A percentile compares a stretch with the other conserved stretches of the same genome.
These are phyloP conservation scores for Globisporangium nagaii DNA, from an alignment of 352 stramenopile genomes.

Conservation along the genomic window DNA sequence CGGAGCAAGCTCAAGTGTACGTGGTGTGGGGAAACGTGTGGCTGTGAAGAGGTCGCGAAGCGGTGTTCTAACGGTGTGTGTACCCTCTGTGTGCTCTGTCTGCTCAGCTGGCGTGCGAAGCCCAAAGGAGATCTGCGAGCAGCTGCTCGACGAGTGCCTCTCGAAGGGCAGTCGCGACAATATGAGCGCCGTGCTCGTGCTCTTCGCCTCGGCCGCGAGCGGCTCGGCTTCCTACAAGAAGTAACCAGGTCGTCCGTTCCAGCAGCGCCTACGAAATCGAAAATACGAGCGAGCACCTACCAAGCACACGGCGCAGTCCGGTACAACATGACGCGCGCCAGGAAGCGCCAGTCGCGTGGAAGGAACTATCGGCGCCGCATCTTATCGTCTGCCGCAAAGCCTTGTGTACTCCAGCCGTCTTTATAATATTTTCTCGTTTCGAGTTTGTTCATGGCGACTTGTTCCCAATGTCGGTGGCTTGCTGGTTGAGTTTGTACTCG, in stretches of 20 bases:
- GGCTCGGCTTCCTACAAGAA: constrained; percentile 12
- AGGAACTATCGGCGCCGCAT: no score
- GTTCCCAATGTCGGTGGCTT: constrained; percentile 1
- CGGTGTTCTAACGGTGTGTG: neutral
- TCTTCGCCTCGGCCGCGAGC: constrained; percentile 47
- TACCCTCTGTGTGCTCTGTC: neutral
- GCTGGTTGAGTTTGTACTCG: constrained; percentile 33
- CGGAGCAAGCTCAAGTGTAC: constrained; percentile 60
- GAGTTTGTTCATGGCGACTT: neutral
- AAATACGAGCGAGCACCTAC: no score
- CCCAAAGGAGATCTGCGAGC: constrained; percentile 66
- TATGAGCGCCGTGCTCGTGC: constrained; percentile 82
- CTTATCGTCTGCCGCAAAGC: no score
- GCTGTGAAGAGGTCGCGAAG: no score
- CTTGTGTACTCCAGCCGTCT: no score
- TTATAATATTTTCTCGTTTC: no score
- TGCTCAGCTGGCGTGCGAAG: constrained; percentile 26
- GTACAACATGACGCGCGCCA: no score
- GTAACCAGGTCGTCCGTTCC: neutral
- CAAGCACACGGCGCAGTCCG: no score
- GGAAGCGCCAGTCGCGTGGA: no score
- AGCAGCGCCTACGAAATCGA: neutral
- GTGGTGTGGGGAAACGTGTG: no score
- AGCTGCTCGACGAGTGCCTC: constrained; percentile 78
- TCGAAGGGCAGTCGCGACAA: constrained; percentile 81